Evolutionary conservation across 2,329 filamentous ascomycete species (phyloP).

Genomic region (Diaporthe vaccinii): DNA sequence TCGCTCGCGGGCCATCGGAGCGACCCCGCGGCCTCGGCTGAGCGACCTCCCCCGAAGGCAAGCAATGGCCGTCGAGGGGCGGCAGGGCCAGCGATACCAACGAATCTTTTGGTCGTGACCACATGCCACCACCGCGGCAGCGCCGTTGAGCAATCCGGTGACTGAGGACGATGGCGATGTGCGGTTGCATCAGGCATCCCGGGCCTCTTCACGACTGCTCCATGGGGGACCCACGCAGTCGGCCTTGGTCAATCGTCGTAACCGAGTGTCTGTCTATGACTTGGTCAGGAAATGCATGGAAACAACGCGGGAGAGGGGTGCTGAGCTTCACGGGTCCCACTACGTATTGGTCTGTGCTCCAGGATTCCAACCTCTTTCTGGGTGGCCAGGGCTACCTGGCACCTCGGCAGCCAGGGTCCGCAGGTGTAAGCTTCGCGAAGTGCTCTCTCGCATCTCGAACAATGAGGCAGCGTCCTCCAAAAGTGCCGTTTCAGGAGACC

Average conservation of each 20-base stretch:
- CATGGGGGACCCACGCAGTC: slow-evolving; percentile 24
- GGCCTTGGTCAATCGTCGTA: slow-evolving; percentile 22
- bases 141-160: slow-evolving; percentile 1
- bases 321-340: not conserved
- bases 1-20: not conserved
- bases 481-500: slow-evolving; percentile 11
- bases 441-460: slow-evolving; percentile 21
- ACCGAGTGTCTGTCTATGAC: not conserved
- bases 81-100: slow-evolving; percentile 23
- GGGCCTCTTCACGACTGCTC: not conserved
- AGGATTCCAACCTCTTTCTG: not conserved
- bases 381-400: not conserved
- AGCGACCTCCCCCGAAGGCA: slow-evolving; percentile 7
- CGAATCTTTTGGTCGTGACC: not conserved
- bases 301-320: not conserved
- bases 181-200: slow-evolving; percentile 35
- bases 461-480: not conserved
- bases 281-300: not conserved
- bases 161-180: slow-evolving; percentile 3
- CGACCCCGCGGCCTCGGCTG: not conserved
- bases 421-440: not conserved
- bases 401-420: slow-evolving; percentile 11
- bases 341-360: not conserved
- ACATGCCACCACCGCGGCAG: not conserved
- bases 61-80: not conserved